These are phyloP conservation scores for Trebouxiophyceae sp. DNA, from an alignment of 163 green algal genomes.

Conservation along the genomic window DNA sequence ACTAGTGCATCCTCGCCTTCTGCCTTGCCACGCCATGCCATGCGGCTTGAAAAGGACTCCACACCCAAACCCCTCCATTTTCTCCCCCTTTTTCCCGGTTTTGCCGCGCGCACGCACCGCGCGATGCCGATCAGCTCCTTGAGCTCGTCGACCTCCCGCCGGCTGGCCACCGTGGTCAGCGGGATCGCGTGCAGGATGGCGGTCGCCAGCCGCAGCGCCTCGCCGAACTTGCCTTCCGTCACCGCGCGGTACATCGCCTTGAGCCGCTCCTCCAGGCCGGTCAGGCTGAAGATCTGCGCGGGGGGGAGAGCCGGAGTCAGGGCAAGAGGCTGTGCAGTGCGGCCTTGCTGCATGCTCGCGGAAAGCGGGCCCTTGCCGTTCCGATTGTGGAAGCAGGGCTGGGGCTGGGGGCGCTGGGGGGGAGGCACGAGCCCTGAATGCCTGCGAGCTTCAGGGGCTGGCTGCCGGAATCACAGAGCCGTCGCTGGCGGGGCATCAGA, in stretches of 20 bases:
- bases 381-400: too few species aligned
- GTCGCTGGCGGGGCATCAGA: too few species aligned
- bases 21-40: too few species aligned
- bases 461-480: too few species aligned
- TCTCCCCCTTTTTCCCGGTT: too few species aligned
- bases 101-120: too few species aligned
- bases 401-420: too few species aligned
- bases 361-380: not conserved
- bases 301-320: too few species aligned
- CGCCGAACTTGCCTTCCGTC: constrained; percentile 96
- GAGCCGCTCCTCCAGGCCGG: constrained; percentile 71
- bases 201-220: constrained; percentile 81
- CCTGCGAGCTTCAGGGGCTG: too few species aligned
- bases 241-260: constrained; percentile 86
- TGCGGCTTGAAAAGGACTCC: too few species aligned
- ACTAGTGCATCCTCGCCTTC: not conserved
- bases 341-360: not conserved
- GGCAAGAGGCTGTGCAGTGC: not conserved
- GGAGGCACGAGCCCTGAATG: too few species aligned
- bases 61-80: too few species aligned
- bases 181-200: constrained; percentile 83
- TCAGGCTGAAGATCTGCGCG: constrained; percentile 60
- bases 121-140: constrained; percentile 92
- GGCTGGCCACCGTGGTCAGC: constrained; percentile 81
- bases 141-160: constrained; percentile 92